Conservation (phyloP, 2,329 filamentous ascomycete genomes). For the Nigrograna mackinnonii region DNA sequence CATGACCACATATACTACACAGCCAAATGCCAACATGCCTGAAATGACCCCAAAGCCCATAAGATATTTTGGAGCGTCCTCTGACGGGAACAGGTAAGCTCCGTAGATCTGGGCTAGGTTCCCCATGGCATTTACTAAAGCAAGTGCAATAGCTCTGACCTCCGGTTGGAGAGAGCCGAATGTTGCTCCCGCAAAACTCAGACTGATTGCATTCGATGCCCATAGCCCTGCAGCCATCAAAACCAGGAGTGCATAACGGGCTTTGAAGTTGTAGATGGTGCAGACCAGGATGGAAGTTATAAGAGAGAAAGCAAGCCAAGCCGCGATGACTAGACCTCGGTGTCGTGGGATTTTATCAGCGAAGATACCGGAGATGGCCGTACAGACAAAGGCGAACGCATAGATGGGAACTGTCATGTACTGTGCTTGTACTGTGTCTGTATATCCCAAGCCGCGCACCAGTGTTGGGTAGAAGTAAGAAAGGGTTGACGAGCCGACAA, state of each 20-base stretch:
- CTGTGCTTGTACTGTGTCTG: slow-evolving; percentile 47
- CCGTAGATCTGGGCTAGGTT: slow-evolving; percentile 62
- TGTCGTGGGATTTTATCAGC: slow-evolving; percentile 51
- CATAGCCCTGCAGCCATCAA: slow-evolving; percentile 61
- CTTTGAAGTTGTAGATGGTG: slow-evolving; percentile 54
- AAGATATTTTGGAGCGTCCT: slow-evolving; percentile 51
- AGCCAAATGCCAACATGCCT: slow-evolving; percentile 35
- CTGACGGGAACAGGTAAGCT: slow-evolving; percentile 54
- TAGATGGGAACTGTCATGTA: slow-evolving; percentile 61
- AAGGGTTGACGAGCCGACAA: slow-evolving; percentile 54
- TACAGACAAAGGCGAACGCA: slow-evolving; percentile 55
- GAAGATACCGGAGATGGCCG: slow-evolving; percentile 50
- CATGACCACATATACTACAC: slow-evolving; percentile 29
- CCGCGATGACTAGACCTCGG: slow-evolving; percentile 54
- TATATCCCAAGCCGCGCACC: slow-evolving; percentile 56
- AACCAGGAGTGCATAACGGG: slow-evolving; percentile 58
- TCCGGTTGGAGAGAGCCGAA: slow-evolving; percentile 56
- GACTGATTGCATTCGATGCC: slow-evolving; percentile 55
- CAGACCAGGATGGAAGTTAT: slow-evolving; percentile 45
- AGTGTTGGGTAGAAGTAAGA: slow-evolving; percentile 60
- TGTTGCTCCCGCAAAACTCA: slow-evolving; percentile 57
- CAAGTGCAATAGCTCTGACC: slow-evolving; percentile 56
- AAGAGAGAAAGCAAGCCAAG: slow-evolving; percentile 50
- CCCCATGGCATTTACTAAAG: slow-evolving; percentile 58
- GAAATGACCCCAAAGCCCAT: slow-evolving; percentile 38